Percentiles rank a stretch among this genome's conserved stretches.
These are phyloP conservation scores for Pezicula carpinea DNA, from an alignment of 2,329 filamentous ascomycete genomes.

Conservation along the genomic window DNA sequence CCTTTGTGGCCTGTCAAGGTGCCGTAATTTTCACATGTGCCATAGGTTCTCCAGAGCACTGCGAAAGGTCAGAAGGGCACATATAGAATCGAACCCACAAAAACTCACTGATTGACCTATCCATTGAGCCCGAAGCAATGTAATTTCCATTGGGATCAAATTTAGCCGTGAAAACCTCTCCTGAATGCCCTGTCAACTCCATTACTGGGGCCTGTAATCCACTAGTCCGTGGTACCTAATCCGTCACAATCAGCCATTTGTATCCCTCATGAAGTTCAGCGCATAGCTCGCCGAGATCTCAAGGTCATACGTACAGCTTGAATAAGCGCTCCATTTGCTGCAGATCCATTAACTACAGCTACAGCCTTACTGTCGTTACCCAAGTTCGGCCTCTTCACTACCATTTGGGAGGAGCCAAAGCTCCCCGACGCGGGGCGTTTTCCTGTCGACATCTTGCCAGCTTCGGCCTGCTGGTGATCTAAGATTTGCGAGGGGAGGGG, in stretches of 20 bases:
- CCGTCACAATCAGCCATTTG: constrained; percentile 18
- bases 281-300: constrained; percentile 5
- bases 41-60: constrained; percentile 94
- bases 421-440: constrained; percentile 87
- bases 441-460: constrained; percentile 69
- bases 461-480: neutral
- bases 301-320: constrained; percentile 51
- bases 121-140: constrained; percentile 94
- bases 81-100: neutral
- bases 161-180: constrained; percentile 84
- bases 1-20: constrained; percentile 84
- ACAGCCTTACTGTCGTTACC: constrained; percentile 45
- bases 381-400: constrained; percentile 84
- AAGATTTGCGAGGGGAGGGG: neutral
- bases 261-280: constrained; percentile 13
- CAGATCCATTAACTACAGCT: constrained; percentile 50
- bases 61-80: constrained; percentile 16
- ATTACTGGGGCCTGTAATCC: constrained; percentile 86
- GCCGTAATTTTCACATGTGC: constrained; percentile 92
- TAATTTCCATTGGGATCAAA: constrained; percentile 86
- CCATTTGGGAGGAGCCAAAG: constrained; percentile 72
- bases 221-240: constrained; percentile 72
- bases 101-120: constrained; percentile 75
- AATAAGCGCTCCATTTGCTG: constrained; percentile 58
- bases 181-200: constrained; percentile 79